Base-by-base conservation (phyloP, 768 basidiomycete species). In the Neoboletus brunneissimus region DNA sequence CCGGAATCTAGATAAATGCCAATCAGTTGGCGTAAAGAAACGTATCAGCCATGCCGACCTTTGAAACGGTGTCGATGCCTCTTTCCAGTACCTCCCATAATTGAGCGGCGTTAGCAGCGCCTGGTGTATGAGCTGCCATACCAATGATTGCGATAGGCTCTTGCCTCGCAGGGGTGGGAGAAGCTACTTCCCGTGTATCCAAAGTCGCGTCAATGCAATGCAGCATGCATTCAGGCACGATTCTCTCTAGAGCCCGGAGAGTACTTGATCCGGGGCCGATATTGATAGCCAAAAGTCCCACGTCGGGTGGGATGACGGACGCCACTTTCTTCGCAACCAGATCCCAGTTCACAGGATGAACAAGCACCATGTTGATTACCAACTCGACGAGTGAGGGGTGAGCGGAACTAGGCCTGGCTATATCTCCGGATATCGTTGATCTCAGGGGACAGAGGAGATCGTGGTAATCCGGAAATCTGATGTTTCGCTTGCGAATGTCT, bases 91-190 rank as follows among this genome's bases (percentile, higher is more conserved):
- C 27, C 11, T 80, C 70, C 88, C 88, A 89, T 2, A 90, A 72
- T 51, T 77, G 69, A 8, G 71, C 67, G 4, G 71, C 60, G 61
- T 77, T 75, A 1, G 71, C 60, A 3, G 86, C 85, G 3, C 85
- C 82, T 0, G 79, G 79, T 23, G 78, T 66, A 37, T 73, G 81
- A 41, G 83, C 76, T 1, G 86, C 83, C 86, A 89, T 88, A 10
- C 88, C 89, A 47, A 89, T 73, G 54, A 89, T 81, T 0, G 88
- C 89, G 47, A 90, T 81, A 4, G 83, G 79, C 45, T 82, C 77
- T 58, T 78, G 76, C 40, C 73, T 73, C 6, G 55, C 53, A 22
- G 38, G 50, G 10, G 40, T 15, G 9, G 49, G 35, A 32, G 13
- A 15, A 11, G 55, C 48, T n/a, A 47, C 60, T 25, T 45, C 56